Evolutionary conservation across 2,329 filamentous ascomycete species (phyloP).

Genomic region (Botryotinia convoluta): DNA sequence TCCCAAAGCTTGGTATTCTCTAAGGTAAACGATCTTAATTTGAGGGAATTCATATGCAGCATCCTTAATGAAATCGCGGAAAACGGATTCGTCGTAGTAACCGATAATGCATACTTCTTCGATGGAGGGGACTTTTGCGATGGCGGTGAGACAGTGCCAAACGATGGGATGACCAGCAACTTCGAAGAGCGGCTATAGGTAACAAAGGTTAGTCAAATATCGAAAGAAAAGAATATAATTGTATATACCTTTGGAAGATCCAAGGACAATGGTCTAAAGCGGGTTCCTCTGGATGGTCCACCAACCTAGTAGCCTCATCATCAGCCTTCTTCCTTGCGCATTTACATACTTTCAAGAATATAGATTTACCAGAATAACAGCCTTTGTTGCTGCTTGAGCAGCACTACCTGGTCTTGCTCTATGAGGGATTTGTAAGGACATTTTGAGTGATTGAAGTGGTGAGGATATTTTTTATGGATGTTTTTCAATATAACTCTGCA

Average conservation of each 20-base stretch:
- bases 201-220: not conserved
- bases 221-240: slow-evolving; percentile 18
- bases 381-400: slow-evolving; percentile 69
- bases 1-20: slow-evolving; percentile 94
- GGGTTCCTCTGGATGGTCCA: slow-evolving; percentile 89
- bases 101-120: slow-evolving; percentile 97
- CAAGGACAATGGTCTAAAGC: slow-evolving; percentile 91
- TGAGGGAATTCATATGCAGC: slow-evolving; percentile 79
- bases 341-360: slow-evolving; percentile 24
- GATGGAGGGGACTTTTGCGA: slow-evolving; percentile 86
- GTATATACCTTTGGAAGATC: slow-evolving; percentile 83
- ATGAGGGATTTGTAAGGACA: slow-evolving; percentile 46
- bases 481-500: not conserved
- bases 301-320: slow-evolving; percentile 63
- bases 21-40: slow-evolving; percentile 89
- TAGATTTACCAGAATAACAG: slow-evolving; percentile 78
- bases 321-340: slow-evolving; percentile 21
- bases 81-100: slow-evolving; percentile 97
- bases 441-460: slow-evolving; percentile 22
- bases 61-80: slow-evolving; percentile 97
- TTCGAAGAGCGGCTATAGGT: slow-evolving; percentile 82
- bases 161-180: slow-evolving; percentile 98
- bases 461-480: not conserved
- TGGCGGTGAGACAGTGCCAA: slow-evolving; percentile 91
- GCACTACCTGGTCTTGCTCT: slow-evolving; percentile 50